Evolutionary conservation across 768 basidiomycete genomes (phyloP).

Genomic region (Heimioporus sp.): DNA sequence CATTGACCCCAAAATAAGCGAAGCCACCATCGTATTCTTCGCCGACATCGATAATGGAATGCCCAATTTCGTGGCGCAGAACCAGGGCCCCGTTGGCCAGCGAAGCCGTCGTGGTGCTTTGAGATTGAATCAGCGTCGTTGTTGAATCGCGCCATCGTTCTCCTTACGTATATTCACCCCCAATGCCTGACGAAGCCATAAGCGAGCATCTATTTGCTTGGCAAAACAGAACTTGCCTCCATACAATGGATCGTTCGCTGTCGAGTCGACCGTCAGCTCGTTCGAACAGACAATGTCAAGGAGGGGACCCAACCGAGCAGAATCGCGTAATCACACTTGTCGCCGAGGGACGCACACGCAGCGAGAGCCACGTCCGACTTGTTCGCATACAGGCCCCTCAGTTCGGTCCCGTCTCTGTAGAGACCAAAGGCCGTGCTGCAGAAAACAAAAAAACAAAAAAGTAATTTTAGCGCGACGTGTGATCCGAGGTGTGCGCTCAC

Average conservation of each 20-base stretch:
- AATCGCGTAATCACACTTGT: conserved; percentile 73
- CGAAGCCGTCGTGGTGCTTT: conserved; percentile 74
- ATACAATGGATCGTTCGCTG: conserved; percentile 77
- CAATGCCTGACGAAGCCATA: conserved; percentile 48
- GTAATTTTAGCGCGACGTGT: neutral
- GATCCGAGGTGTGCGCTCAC: conserved; percentile 34
- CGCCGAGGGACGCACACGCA: conserved; percentile 63
- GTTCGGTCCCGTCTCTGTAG: conserved; percentile 75
- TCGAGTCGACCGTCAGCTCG: conserved; percentile 7
- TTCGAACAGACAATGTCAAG: neutral
- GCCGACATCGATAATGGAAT: conserved; percentile 75
- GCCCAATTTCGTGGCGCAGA: conserved; percentile 76
- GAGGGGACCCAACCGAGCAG: conserved; percentile 51
- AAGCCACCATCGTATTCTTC: conserved; percentile 84
- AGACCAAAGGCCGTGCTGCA: conserved; percentile 70
- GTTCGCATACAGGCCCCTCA: conserved; percentile 69
- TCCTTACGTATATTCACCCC: conserved; percentile 75
- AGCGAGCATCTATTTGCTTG: neutral
- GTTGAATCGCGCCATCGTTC: neutral
- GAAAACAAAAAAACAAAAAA: too few species aligned
- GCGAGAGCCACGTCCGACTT: conserved; percentile 64
- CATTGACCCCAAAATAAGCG: conserved; percentile 71
- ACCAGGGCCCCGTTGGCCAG: conserved; percentile 71
- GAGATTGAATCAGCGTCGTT: neutral
- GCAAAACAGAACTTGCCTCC: conserved; percentile 49